Percentiles rank a stretch among this genome's conserved stretches.
Evolutionary conservation across 148 eudicot species (phyloP).

Genomic region (Diospyros kaki): DNA sequence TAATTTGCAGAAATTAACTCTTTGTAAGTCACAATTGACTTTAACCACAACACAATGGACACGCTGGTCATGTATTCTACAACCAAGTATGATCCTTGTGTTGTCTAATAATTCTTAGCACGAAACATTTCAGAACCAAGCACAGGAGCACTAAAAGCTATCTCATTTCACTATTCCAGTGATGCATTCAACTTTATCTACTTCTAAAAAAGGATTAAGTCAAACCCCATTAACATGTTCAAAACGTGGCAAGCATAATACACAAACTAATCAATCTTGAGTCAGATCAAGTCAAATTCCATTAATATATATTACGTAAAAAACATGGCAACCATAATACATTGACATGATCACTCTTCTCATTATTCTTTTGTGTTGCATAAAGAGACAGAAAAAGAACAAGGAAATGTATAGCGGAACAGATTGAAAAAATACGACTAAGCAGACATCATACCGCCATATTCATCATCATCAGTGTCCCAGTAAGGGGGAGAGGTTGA

Average conservation of each 20-base stretch:
- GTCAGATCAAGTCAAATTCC: too few species aligned
- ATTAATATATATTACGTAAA: too few species aligned
- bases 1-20: not conserved
- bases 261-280: too few species aligned
- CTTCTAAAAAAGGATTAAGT: not conserved
- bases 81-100: not conserved
- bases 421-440: too few species aligned
- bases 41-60: not conserved
- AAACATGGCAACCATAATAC: too few species aligned
- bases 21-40: not conserved
- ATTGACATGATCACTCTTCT: not conserved
- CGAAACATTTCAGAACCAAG: slow-evolving; percentile 3
- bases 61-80: not conserved
- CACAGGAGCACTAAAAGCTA: not conserved
- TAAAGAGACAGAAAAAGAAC: too few species aligned
- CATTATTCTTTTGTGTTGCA: not conserved
- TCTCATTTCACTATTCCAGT: not conserved
- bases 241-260: not conserved
- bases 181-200: not conserved
- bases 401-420: too few species aligned
- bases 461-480: slow-evolving; percentile 67
- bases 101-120: not conserved
- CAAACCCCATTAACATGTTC: not conserved
- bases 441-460: too few species aligned
- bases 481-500: slow-evolving; percentile 92